phyloP scores from a whole-genome alignment of 805 yeast genomes.

The Tetrapisispora arboricola region DNA sequence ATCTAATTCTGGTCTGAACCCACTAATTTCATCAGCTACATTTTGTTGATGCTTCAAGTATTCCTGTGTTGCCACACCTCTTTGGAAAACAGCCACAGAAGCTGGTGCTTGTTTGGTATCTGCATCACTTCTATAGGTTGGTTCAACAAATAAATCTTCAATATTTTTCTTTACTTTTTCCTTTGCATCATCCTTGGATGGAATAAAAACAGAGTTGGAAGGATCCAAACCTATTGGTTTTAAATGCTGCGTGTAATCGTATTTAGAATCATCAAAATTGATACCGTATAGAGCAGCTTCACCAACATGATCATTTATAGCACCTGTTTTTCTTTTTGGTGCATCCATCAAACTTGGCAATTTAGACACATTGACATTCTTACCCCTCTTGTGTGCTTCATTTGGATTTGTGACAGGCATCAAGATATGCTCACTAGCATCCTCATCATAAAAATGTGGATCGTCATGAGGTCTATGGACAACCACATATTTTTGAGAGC shows the following conservation, averaged over 20 bases:
- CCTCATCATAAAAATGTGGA: constrained; percentile 66
- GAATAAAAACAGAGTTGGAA: constrained; percentile 59
- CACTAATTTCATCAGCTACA: constrained; percentile 73
- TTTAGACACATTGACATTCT: constrained; percentile 8
- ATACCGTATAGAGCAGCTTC: constrained; percentile 88
- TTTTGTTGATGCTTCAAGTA: constrained; percentile 62
- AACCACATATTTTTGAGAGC: constrained; percentile 63
- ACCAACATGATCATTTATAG: constrained; percentile 66
- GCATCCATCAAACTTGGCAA: constrained; percentile 1
- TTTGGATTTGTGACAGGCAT: constrained; percentile 48
- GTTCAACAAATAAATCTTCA: constrained; percentile 29
- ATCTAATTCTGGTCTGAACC: constrained; percentile 89
- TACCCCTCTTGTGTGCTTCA: constrained; percentile 15
- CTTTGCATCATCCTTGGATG: constrained; percentile 26
- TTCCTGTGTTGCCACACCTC: constrained; percentile 37
- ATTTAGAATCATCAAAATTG: constrained; percentile 74
- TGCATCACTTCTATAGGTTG: constrained; percentile 16
- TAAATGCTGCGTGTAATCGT: constrained; percentile 94
- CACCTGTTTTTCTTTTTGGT: constrained; percentile 4
- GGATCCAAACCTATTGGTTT: constrained; percentile 65
- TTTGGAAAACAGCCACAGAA: constrained; percentile 31
- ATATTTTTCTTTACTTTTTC: constrained; percentile 27
- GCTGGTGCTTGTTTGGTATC: constrained; percentile 9
- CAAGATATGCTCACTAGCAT: constrained; percentile 69
- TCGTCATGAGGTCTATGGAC: constrained; percentile 90